Percentiles rank a stretch among this genome's conserved stretches.
phyloP scores from a whole-genome alignment of 768 basidiomycete genomes.

The Lactifluus volemus region DNA sequence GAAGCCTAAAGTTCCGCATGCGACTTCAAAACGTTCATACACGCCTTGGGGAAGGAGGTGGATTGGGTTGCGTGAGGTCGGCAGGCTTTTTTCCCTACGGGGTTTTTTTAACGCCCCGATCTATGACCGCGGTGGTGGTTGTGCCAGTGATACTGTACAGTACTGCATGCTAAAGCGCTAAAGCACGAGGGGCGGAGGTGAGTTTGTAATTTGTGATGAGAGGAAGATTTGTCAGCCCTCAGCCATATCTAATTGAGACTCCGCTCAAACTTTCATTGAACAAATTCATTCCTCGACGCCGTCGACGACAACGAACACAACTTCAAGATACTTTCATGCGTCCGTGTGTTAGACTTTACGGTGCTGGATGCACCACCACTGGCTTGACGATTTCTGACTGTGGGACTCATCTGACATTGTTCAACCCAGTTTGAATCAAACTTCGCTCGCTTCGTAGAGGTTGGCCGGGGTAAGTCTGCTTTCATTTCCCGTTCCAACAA shows the following conservation, averaged over 20 bases:
- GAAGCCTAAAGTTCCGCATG: too few relatives aligned
- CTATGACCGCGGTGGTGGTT: not conserved
- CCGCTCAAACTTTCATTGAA: constrained; percentile 9
- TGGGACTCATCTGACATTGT: not conserved
- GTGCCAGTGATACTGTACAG: not conserved
- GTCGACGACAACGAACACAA: constrained; percentile 7
- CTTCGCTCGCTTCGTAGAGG: constrained; percentile 97
- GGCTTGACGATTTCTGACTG: not conserved
- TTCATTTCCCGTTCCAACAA: not conserved
- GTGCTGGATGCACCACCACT: not conserved
- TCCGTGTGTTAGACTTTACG: not conserved
- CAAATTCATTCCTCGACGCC: constrained; percentile 4
- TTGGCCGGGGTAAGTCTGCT: constrained; percentile 70
- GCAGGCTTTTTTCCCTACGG: constrained; percentile 3
- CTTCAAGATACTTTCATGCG: constrained; percentile 3
- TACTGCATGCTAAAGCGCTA: too few relatives aligned
- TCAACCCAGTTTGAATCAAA: constrained; percentile 42
- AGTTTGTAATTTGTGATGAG: too few relatives aligned
- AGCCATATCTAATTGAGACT: constrained; percentile 3
- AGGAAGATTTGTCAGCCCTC: too few relatives aligned
- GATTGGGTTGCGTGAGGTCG: not conserved
- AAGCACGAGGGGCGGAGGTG: too few relatives aligned
- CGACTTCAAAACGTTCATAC: not conserved
- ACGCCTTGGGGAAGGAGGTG: not conserved
- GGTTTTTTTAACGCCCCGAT: constrained; percentile 5